A percentile compares a stretch with the other conserved stretches of the same genome.
Conservation (phyloP, 2,329 filamentous ascomycete species). For the Ophiobolus disseminans region DNA sequence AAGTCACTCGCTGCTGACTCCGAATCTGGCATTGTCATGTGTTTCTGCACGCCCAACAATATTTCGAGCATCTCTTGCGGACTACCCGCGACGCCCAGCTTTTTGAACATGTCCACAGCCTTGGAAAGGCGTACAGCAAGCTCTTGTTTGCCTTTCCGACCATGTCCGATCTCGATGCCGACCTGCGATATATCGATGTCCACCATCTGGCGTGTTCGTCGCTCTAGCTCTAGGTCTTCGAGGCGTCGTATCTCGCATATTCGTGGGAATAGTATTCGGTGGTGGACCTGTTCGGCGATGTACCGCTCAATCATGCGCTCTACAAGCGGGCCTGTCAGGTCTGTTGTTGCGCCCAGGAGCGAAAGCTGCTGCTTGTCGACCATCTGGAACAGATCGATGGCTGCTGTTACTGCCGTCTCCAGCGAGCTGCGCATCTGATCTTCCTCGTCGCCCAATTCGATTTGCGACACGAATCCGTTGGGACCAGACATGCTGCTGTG, state of each 20-base stretch:
- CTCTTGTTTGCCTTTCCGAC: constrained; percentile 78
- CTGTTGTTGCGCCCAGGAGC: constrained; percentile 87
- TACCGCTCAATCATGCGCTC: constrained; percentile 96
- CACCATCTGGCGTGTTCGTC: constrained; percentile 90
- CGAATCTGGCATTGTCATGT: constrained; percentile 69
- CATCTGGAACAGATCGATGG: constrained; percentile 93
- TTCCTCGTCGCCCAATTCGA: constrained; percentile 86
- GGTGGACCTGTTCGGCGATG: constrained; percentile 90
- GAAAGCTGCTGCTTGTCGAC: constrained; percentile 97
- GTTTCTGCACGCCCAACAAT: constrained; percentile 80
- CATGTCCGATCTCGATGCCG: constrained; percentile 83
- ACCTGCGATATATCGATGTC: constrained; percentile 94
- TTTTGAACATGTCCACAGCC: constrained; percentile 88
- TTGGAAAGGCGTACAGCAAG: constrained; percentile 76
- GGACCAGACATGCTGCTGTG: constrained; percentile 48
- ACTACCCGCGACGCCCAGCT: constrained; percentile 76
- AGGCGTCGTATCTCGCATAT: constrained; percentile 77
- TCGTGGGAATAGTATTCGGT: constrained; percentile 80
- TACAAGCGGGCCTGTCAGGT: constrained; percentile 88
- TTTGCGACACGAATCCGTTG: constrained; percentile 48
- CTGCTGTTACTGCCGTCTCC: constrained; percentile 89
- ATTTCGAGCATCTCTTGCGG: constrained; percentile 90
- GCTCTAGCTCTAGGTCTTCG: constrained; percentile 87
- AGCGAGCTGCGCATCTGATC: constrained; percentile 86
- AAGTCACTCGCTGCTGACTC: constrained; percentile 27